Evolutionary conservation across 495 filamentous ascomycete species (phyloP).

Genomic region (Bacidia gigantensis): DNA sequence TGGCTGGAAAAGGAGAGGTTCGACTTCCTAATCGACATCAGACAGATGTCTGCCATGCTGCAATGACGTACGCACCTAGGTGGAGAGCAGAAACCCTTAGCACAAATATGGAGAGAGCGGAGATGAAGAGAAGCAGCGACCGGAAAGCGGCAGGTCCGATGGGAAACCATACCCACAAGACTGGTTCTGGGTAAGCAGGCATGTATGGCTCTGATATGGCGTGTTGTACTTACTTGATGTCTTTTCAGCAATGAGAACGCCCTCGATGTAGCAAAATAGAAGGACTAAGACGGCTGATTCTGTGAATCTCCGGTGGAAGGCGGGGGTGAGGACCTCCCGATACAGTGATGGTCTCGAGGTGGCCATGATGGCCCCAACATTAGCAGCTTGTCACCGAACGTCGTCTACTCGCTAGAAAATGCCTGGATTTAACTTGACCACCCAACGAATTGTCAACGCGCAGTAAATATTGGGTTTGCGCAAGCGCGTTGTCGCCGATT

Average conservation of each 20-base stretch:
- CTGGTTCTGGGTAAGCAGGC: constrained; percentile 28
- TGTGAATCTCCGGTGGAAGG: constrained; percentile 75
- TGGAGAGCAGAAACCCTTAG: constrained; percentile 81
- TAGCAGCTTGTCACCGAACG: not conserved
- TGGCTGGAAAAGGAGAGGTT: constrained; percentile 51
- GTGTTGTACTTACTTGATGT: constrained; percentile 43
- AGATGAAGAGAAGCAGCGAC: constrained; percentile 56
- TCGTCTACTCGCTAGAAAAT: too few relatives aligned
- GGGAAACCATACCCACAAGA: constrained; percentile 77
- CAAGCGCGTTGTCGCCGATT: too few relatives aligned
- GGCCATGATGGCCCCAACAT: constrained; percentile 25
- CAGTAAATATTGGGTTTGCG: too few relatives aligned
- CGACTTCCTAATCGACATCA: constrained; percentile 26
- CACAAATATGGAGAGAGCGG: constrained; percentile 53
- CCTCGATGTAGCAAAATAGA: constrained; percentile 57
- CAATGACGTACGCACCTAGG: constrained; percentile 23
- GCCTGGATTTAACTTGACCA: too few relatives aligned
- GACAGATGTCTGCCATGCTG: not conserved
- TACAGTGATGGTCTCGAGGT: constrained; percentile 44
- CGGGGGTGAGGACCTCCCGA: constrained; percentile 80
- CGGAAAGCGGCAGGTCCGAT: constrained; percentile 61
- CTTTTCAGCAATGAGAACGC: constrained; percentile 57
- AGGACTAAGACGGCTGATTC: constrained; percentile 53
- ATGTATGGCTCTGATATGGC: constrained; percentile 1
- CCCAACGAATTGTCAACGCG: too few relatives aligned